phyloP scores from a whole-genome alignment of 2,329 filamentous ascomycete genomes.

The Cercospora janseana region DNA sequence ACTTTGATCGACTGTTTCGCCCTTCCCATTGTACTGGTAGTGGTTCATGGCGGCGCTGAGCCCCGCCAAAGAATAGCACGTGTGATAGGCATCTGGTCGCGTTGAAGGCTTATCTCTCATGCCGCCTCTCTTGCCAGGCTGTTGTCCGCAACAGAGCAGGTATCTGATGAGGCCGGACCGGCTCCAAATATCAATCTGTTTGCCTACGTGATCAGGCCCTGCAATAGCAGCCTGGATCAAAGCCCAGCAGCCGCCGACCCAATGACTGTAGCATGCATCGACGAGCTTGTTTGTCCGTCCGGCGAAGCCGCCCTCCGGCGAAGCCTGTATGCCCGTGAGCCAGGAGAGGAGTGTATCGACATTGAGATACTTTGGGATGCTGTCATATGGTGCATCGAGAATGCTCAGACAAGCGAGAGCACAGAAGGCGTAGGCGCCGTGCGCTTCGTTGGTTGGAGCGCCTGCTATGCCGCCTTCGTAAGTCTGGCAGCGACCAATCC shows the following conservation, averaged over 20 bases:
- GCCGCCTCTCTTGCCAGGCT: conserved; percentile 67
- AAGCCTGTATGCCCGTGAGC: conserved; percentile 85
- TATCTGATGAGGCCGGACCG: conserved; percentile 84
- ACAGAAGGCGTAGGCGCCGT: conserved; percentile 96
- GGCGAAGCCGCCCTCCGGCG: conserved; percentile 87
- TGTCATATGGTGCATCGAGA: conserved; percentile 72
- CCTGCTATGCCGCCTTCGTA: conserved; percentile 92
- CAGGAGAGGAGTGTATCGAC: conserved; percentile 75
- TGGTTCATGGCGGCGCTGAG: conserved; percentile 76
- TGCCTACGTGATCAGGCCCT: conserved; percentile 44
- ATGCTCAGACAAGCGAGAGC: conserved; percentile 86
- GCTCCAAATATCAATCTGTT: conserved; percentile 61
- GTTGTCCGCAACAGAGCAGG: conserved; percentile 83
- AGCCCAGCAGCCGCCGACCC: conserved; percentile 94
- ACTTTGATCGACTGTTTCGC: conserved; percentile 17
- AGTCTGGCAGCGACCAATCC: conserved; percentile 84
- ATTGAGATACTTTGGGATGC: conserved; percentile 74
- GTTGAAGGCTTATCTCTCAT: conserved; percentile 91
- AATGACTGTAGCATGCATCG: conserved; percentile 97
- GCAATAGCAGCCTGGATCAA: conserved; percentile 76
- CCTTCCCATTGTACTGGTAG: conserved; percentile 46
- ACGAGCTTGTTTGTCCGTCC: conserved; percentile 97
- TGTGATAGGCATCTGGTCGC: conserved; percentile 87
- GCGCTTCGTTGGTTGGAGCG: conserved; percentile 82
- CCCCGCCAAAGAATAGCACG: conserved; percentile 85